Evolutionary conservation across 352 stramenopile species (phyloP), one percentile per base, ranked within the genome.

Genomic region (Phytophthora meadii): DNA sequence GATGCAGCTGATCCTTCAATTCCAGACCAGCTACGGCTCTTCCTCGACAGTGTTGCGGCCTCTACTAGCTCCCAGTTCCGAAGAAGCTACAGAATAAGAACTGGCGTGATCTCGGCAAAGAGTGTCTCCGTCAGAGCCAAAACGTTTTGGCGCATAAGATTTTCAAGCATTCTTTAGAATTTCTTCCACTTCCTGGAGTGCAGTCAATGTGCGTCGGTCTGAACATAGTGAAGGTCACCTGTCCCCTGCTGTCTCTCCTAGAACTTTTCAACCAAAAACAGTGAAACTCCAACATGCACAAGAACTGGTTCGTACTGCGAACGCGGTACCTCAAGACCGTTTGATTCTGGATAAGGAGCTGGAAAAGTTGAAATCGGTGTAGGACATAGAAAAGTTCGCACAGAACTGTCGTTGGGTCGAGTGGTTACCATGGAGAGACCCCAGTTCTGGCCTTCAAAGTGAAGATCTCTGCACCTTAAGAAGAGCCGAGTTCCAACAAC

Each of bases 41-140:
- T 28, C 41, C 15, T 27, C 24, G 6, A 39, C 44, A 4, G 28
- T 61, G 24, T 15, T 17, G 4, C 41, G 22, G 9, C 65, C 61
- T 11, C 30, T 69, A 11, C 41, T 60, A 22, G 40, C 36, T n/a
- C 22, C 42, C n/a, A 63, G 14, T 45, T 17, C 45, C 30, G 37
- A 24, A 34, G 37, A 54, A 4, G 8, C 40, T 1, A 37, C 34
- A 41, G 42, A 22, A 7, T 54, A 79, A 30, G 76, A 82, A 25
- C 47, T 79, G 24, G 82, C 83, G 0, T 34, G 82, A 93, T 61
- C 55, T 93, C n/a, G 84, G 82, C 8, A 85, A 79, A 39, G 87
- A 87, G 40, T 85, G 71, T 59, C 68, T 70, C 46, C 79, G 82
- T 14, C 66, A 84, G 42, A 62, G 69, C 27, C 70, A 89, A 42